Evolutionary conservation across 2,329 filamentous ascomycete species (phyloP).

Genomic region (Alternaria novae-zelandiae): DNA sequence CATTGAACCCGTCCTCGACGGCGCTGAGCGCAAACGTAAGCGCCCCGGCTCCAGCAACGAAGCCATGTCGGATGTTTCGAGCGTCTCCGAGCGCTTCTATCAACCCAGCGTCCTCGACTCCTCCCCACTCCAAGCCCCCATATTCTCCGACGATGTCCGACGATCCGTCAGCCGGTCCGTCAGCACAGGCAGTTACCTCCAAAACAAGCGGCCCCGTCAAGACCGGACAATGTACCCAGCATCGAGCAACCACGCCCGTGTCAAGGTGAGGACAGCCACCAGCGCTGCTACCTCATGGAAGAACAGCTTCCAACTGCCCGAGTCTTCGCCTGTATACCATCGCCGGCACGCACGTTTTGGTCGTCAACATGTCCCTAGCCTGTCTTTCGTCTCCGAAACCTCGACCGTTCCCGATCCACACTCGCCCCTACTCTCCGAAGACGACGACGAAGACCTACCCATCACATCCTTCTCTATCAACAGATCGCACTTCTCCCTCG

Average conservation of each 20-base stretch:
- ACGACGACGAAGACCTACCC: slow-evolving; percentile 83
- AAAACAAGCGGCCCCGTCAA: slow-evolving; percentile 46
- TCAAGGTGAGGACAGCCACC: slow-evolving; percentile 68
- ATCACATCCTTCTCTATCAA: slow-evolving; percentile 72
- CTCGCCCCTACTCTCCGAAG: slow-evolving; percentile 70
- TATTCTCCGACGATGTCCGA: slow-evolving; percentile 83
- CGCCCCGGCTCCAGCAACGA: slow-evolving; percentile 71
- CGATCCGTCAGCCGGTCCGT: slow-evolving; percentile 61
- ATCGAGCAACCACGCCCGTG: slow-evolving; percentile 68
- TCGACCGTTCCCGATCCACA: slow-evolving; percentile 68
- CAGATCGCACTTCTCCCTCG: slow-evolving; percentile 64
- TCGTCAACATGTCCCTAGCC: slow-evolving; percentile 72
- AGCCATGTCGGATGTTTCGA: slow-evolving; percentile 83
- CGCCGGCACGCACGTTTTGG: slow-evolving; percentile 74
- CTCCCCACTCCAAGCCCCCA: slow-evolving; percentile 79
- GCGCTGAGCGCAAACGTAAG: slow-evolving; percentile 75
- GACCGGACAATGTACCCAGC: slow-evolving; percentile 42
- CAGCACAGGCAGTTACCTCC: slow-evolving; percentile 55
- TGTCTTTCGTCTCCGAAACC: slow-evolving; percentile 79
- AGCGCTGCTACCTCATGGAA: slow-evolving; percentile 72
- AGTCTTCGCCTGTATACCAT: slow-evolving; percentile 86
- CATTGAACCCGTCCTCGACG: slow-evolving; percentile 82
- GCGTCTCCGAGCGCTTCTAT: slow-evolving; percentile 77
- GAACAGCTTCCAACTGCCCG: slow-evolving; percentile 74
- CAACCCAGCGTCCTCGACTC: slow-evolving; percentile 75